Percentiles rank a stretch among this genome's conserved stretches.
phyloP scores from a whole-genome alignment of 2,329 filamentous ascomycete species.

The Talaromyces piceae region DNA sequence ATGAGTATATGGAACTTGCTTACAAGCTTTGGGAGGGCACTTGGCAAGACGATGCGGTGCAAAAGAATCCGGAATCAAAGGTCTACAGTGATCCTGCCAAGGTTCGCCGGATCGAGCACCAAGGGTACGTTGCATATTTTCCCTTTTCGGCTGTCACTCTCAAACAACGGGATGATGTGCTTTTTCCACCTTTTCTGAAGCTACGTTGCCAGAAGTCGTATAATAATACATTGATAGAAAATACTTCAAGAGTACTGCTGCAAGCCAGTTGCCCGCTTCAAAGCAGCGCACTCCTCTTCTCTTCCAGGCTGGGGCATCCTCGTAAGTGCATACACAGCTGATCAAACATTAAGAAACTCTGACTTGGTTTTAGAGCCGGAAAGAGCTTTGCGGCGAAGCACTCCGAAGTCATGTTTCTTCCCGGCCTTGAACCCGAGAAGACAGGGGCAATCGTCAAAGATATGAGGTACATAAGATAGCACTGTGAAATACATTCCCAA shows the following conservation, averaged over 20 bases:
- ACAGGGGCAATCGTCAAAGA: slow-evolving; percentile 36
- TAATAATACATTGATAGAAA: slow-evolving; percentile 3
- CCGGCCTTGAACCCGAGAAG: slow-evolving; percentile 38
- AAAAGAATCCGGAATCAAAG: slow-evolving; percentile 13
- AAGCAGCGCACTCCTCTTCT: slow-evolving; percentile 42
- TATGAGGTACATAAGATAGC: slow-evolving; percentile 16
- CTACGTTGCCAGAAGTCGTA: too few relatives aligned
- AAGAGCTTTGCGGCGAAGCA: slow-evolving; percentile 40
- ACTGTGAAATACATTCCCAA: neutral
- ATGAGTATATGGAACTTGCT: slow-evolving; percentile 42
- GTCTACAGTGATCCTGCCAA: slow-evolving; percentile 28
- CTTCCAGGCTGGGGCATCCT: slow-evolving; percentile 41
- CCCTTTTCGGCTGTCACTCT: too few relatives aligned
- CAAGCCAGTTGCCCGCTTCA: slow-evolving; percentile 31
- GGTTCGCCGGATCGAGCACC: slow-evolving; percentile 33
- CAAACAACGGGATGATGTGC: too few relatives aligned
- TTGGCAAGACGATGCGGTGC: slow-evolving; percentile 40
- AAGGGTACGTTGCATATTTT: slow-evolving; percentile 41
- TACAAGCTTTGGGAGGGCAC: slow-evolving; percentile 48
- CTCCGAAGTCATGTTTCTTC: slow-evolving; percentile 41
- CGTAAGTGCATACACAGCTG: slow-evolving; percentile 7
- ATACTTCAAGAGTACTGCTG: slow-evolving; percentile 27
- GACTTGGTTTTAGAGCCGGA: slow-evolving; percentile 29
- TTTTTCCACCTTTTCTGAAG: too few relatives aligned
- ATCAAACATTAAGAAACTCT: neutral